phyloP scores from a whole-genome alignment of 768 basidiomycete genomes.

The Leucocoprinus sp. region DNA sequence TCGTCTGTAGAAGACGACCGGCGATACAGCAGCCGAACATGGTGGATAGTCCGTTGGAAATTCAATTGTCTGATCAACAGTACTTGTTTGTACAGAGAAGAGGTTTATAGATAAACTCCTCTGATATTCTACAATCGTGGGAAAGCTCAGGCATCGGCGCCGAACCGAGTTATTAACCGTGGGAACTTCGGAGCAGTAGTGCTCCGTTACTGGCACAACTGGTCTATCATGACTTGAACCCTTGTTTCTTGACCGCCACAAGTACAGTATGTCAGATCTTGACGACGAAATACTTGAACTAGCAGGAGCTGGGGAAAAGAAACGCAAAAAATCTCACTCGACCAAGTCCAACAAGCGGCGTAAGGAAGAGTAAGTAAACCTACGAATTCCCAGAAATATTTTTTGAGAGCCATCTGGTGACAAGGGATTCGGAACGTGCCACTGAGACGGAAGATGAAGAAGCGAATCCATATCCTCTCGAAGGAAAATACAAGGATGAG shows the following conservation, averaged over 20 bases:
- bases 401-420: conserved; percentile 17
- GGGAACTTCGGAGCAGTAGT: conserved; percentile 3
- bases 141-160: background rate
- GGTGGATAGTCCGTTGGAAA: conserved; percentile 2
- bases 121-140: too few relatives aligned
- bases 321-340: conserved; percentile 48
- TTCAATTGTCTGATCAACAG: too few relatives aligned
- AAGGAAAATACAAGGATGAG: conserved; percentile 86
- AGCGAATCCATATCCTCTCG: conserved; percentile 75
- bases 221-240: background rate
- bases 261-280: conserved; percentile 38
- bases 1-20: conserved; percentile 71
- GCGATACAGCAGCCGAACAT: conserved; percentile 83
- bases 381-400: background rate
- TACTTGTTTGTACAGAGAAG: background rate
- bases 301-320: conserved; percentile 63
- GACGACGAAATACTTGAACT: conserved; percentile 78
- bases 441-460: conserved; percentile 61
- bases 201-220: conserved; percentile 1
- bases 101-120: too few relatives aligned
- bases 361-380: conserved; percentile 54
- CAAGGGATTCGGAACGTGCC: conserved; percentile 44
- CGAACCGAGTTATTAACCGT: background rate
- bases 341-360: conserved; percentile 48
- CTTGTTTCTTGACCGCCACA: background rate